These are phyloP conservation scores for Lipomyces chichibuensis DNA, from an alignment of 805 yeast genomes.

Conservation along the genomic window DNA sequence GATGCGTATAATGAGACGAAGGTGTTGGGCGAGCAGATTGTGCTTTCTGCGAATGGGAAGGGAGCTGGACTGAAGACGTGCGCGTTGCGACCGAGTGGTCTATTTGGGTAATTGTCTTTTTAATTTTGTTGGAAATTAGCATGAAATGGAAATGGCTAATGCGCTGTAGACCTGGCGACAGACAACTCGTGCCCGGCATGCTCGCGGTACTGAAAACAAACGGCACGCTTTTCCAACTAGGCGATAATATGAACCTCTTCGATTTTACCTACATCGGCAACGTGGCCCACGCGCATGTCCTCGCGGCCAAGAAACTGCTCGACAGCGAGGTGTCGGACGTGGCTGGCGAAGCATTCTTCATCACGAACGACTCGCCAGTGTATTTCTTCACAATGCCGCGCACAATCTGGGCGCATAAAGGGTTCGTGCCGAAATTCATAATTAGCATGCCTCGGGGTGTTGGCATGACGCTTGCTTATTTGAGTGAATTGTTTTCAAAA, in stretches of 20 bases:
- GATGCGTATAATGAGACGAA: conserved; percentile 96
- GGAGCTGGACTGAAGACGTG: conserved; percentile 63
- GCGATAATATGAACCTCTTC: conserved; percentile 89
- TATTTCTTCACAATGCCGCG: conserved; percentile 97
- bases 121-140: background rate
- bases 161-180: conserved; percentile 72
- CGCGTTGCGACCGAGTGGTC: conserved; percentile 95
- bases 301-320: conserved; percentile 80
- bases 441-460: conserved; percentile 71
- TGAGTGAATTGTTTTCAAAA: conserved; percentile 73
- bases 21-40: conserved; percentile 71
- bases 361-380: conserved; percentile 92
- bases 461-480: conserved; percentile 81
- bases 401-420: conserved; percentile 96
- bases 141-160: background rate
- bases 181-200: conserved; percentile 93
- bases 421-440: conserved; percentile 69
- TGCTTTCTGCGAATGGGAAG: conserved; percentile 68
- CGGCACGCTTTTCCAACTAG: conserved; percentile 89
- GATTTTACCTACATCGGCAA: conserved; percentile 99
- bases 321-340: conserved; percentile 48
- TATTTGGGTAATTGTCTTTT: conserved; percentile 64
- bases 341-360: conserved; percentile 85
- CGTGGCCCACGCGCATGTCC: conserved; percentile 94
- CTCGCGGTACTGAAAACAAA: conserved; percentile 80